These are phyloP conservation scores for Ophiostoma populinum DNA, from an alignment of 2,329 filamentous ascomycete genomes.

Conservation along the genomic window DNA sequence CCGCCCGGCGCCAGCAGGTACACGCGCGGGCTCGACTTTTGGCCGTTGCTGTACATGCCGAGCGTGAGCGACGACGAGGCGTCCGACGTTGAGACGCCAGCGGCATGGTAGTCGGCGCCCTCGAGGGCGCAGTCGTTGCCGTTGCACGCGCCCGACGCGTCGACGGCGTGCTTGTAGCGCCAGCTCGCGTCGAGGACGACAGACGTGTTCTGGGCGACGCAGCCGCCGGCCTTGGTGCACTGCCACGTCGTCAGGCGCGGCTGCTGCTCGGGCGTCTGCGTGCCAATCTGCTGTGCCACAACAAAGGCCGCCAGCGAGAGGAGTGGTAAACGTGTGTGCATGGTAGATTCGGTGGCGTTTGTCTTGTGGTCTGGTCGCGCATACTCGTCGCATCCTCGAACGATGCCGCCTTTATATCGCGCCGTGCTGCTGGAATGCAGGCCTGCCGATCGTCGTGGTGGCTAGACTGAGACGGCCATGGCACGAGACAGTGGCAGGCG, in stretches of 20 bases:
- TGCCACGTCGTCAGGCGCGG: constrained; percentile 3
- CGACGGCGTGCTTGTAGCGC: constrained; percentile 35
- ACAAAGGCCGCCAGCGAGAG: neutral
- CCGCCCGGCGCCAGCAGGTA: constrained; percentile 16
- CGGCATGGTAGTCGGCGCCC: constrained; percentile 29
- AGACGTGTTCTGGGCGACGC: neutral
- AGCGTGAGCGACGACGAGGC: constrained; percentile 29
- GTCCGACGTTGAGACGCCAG: constrained; percentile 33
- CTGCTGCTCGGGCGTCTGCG: constrained; percentile 1
- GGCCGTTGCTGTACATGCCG: constrained; percentile 23
- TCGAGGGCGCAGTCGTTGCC: constrained; percentile 38
- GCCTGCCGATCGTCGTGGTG: no score
- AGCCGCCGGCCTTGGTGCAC: constrained; percentile 3
- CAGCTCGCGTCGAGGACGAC: constrained; percentile 38
- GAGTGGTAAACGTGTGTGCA: neutral
- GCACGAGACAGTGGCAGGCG: no score
- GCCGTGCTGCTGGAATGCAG: no score
- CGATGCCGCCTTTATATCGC: no score
- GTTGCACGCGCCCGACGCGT: constrained; percentile 31
- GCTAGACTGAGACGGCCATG: no score
- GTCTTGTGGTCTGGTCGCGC: no score
- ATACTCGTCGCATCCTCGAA: no score
- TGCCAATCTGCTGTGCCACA: constrained; percentile 1
- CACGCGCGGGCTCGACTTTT: constrained; percentile 19
- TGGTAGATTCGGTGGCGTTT: no score